Conservation (phyloP, 179 eudicot genomes). For the Nepenthes alata region DNA sequence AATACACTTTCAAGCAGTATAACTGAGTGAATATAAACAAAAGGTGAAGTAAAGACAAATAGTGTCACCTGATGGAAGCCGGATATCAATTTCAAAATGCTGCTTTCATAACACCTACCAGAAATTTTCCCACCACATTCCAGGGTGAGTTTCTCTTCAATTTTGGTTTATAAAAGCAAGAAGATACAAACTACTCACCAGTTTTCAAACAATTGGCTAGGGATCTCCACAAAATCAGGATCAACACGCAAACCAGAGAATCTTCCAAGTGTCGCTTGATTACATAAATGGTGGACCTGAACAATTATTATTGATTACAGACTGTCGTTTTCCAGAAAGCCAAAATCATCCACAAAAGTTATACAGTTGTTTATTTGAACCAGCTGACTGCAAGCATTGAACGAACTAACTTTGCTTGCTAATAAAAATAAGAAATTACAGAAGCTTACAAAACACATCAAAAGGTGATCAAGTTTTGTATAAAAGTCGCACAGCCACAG, state of each 20-base stretch:
- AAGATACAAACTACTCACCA: conserved; percentile 31
- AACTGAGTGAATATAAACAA: neutral
- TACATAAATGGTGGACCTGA: conserved; percentile 86
- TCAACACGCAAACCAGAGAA: conserved; percentile 88
- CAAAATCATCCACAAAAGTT: too few relatives aligned
- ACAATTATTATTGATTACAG: neutral
- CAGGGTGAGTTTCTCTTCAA: neutral
- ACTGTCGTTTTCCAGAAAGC: neutral
- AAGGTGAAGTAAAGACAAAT: neutral
- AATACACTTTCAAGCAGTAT: neutral
- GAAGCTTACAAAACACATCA: neutral
- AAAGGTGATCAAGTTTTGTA: neutral
- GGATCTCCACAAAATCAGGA: conserved; percentile 90
- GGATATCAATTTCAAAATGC: conserved; percentile 60
- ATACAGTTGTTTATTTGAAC: too few relatives aligned
- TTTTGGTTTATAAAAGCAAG: neutral
- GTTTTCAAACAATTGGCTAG: conserved; percentile 73
- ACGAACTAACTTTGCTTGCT: neutral
- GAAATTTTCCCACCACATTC: conserved; percentile 5
- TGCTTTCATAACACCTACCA: conserved; percentile 75
- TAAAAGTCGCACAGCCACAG: too few relatives aligned
- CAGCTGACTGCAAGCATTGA: neutral
- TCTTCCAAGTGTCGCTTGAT: conserved; percentile 66
- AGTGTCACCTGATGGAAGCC: conserved; percentile 78
- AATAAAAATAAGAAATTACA: neutral